Base-by-base conservation (phyloP, 1,139 yeast species). In the Suhomyces wounanorum region DNA sequence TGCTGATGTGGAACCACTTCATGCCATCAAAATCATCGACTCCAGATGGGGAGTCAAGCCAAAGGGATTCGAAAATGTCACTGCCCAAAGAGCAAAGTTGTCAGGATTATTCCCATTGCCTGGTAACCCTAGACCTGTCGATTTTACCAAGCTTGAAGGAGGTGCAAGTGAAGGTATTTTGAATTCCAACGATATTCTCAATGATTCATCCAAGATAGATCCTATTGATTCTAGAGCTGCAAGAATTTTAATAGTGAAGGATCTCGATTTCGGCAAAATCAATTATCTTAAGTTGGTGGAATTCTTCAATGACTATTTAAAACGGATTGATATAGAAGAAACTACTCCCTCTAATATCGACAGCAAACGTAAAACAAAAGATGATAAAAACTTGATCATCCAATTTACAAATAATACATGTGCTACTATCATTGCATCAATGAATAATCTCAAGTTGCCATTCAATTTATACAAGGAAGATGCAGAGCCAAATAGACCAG, bases 51-150 rank as follows among this genome's bases (percentile, higher is more conserved):
- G 91, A 45, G 72, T 81, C 14, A 78, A 79, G 33, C 92, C 96
- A 0, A 71, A 76, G 44, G 96, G 92, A 0, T 89, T 87, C 65
- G 96, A 89, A 61, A 78, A 80, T 11, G 84, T 89, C 3, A 80
- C 89, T 1, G 88, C 95, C 0, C 90, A 85, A 57, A 77, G 88
- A 57, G 96, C 96, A 5, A 91, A 91, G 61, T 73, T 88, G 18
- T 83, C 92, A 0, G 97, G 97, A 0, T 67, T 88, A 3, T 91
- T 89, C 59, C 90, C 94, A 0, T 72, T 83, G 25, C 95, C 95
- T 0, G 94, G 94, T 2, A 78, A 80, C 47, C 83, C 87, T 0
- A 75, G 79, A 56, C 82, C 81, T 1, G 75, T 82, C 42, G 86
- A 83, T 59, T 75, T 76, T 42, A 77, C 83, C 5, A 79, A 79